Conservation (phyloP, 371 early-diverging fungal genomes). For the Mortierella sp. region DNA sequence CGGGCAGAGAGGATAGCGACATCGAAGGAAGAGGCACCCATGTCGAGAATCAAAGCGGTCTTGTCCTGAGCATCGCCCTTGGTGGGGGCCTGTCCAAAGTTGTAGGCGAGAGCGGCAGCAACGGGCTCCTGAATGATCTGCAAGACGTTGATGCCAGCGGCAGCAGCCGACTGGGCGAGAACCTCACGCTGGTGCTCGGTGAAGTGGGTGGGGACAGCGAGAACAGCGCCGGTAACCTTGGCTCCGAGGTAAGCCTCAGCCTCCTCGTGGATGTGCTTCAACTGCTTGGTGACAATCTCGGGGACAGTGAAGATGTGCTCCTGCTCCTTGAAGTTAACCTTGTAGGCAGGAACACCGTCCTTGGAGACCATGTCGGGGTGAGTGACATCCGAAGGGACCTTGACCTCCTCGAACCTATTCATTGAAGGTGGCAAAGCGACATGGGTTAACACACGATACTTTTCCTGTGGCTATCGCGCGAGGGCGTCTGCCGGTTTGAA, state of each 20-base stretch:
- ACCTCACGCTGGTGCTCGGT: constrained; percentile 88
- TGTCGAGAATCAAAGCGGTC: constrained; percentile 93
- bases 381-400: constrained; percentile 60
- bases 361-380: constrained; percentile 78
- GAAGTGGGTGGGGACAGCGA: constrained; percentile 97
- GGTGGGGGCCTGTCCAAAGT: constrained; percentile 72
- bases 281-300: constrained; percentile 84
- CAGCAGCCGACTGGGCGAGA: constrained; percentile 84
- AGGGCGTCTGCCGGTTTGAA: not conserved
- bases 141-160: constrained; percentile 91
- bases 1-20: constrained; percentile 90
- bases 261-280: constrained; percentile 86
- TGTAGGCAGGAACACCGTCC: constrained; percentile 82
- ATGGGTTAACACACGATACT: not conserved
- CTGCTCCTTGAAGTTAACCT: constrained; percentile 76
- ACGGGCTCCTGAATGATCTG: constrained; percentile 96
- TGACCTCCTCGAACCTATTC: constrained; percentile 50
- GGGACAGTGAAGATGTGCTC: constrained; percentile 75
- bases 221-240: constrained; percentile 86
- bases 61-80: constrained; percentile 77
- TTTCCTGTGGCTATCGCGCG: not conserved
- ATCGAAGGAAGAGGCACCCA: constrained; percentile 97
- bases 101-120: constrained; percentile 97
- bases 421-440: not conserved
- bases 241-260: constrained; percentile 92